Conservation (phyloP, 441 rosid genomes). For the Theobroma grandiflorum region DNA sequence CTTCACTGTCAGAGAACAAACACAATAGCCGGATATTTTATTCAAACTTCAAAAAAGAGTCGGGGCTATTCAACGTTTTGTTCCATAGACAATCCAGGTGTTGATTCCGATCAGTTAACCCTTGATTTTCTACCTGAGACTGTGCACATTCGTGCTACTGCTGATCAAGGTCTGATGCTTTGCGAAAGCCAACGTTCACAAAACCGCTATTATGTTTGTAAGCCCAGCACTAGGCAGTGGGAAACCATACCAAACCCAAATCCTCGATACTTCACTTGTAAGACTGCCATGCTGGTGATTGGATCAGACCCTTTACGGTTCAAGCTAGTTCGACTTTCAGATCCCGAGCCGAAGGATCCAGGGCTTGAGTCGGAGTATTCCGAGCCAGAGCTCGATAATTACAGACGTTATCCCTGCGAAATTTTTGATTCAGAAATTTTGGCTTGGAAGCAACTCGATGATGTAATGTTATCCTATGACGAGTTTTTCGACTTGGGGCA, state of each 20-base stretch:
- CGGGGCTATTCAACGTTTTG: neutral
- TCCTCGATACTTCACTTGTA: neutral
- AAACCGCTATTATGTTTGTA: neutral
- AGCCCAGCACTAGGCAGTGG: constrained; percentile 1
- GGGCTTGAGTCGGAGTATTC: neutral
- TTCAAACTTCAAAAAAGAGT: neutral
- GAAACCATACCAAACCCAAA: neutral
- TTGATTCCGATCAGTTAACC: neutral
- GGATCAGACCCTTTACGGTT: neutral
- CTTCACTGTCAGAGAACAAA: constrained; percentile 8
- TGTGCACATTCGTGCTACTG: neutral
- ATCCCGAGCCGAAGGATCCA: neutral
- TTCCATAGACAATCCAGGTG: neutral
- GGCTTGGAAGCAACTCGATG: neutral
- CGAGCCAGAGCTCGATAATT: neutral
- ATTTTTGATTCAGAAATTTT: constrained; percentile 7
- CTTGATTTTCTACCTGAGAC: neutral
- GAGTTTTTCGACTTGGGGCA: neutral
- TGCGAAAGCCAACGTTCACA: neutral
- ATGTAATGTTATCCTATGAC: neutral
- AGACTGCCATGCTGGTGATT: neutral
- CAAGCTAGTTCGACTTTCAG: neutral
- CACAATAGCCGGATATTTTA: neutral
- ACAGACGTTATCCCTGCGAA: neutral
- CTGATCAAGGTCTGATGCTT: constrained; percentile 7